phyloP scores from a whole-genome alignment of 2,329 filamentous ascomycete species.

The Botrytis cinerea region DNA sequence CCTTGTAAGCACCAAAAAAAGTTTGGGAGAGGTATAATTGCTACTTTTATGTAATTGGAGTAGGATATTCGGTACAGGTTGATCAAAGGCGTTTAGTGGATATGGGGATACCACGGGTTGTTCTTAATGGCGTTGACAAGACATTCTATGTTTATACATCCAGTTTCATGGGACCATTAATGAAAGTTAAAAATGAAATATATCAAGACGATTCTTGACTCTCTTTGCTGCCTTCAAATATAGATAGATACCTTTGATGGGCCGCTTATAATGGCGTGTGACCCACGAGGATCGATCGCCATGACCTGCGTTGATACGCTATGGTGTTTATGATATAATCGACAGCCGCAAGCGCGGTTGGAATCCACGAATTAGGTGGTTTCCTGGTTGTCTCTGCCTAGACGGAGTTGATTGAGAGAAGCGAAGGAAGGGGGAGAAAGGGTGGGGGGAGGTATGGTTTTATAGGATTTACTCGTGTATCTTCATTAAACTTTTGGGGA shows the following conservation, averaged over 20 bases:
- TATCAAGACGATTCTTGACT: not conserved
- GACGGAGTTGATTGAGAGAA: not conserved
- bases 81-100: constrained; percentile 17
- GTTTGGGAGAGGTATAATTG: not conserved
- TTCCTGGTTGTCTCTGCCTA: not conserved
- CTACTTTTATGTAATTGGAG: not conserved
- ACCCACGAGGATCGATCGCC: not conserved
- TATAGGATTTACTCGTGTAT: too few relatives aligned
- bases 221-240: not conserved
- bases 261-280: not conserved
- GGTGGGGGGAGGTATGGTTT: too few relatives aligned
- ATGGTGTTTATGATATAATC: not conserved
- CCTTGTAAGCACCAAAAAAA: not conserved
- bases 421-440: too few relatives aligned
- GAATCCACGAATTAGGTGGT: not conserved
- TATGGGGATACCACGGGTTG: constrained; percentile 18
- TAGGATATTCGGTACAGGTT: not conserved
- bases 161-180: not conserved
- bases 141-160: not conserved
- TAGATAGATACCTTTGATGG: not conserved
- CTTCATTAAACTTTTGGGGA: too few relatives aligned
- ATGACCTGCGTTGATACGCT: not conserved
- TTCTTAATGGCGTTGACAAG: constrained; percentile 4
- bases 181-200: not conserved
- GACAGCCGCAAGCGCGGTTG: not conserved